Evolutionary conservation across 2,329 filamentous ascomycete genomes (phyloP), one percentile per base, ranked within the genome.

Genomic region (Drechmeria coniospora): DNA sequence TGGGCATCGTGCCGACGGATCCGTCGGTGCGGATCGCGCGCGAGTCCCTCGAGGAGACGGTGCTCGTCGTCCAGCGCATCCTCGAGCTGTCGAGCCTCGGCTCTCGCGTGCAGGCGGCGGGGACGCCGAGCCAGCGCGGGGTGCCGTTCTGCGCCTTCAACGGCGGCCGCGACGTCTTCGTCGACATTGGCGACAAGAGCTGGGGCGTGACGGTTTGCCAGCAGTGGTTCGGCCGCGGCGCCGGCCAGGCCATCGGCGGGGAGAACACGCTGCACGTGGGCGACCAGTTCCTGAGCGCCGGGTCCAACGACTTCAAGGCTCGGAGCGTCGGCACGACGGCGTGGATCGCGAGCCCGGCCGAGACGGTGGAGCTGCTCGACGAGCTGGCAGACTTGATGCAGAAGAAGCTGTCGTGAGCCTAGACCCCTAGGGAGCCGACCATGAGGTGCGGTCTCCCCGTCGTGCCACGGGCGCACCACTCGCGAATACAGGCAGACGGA

Each of bases 71-170:
- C 12, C 87, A 95, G 53, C 87, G 92, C 50, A 84, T 83, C 26
- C 66, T 98, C 4, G 87, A 95, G 53, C 69, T 86, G 1, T 78
- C 78, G 17, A 79, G 78, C 51, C 65, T 37, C 42, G 51, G 52
- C 8, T 42, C 43, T 11, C 40, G 43, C 13, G 39, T 47, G 11
- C 49, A 44, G 14, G 43, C 45, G 2, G 39, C 40, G 6, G 45
- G 40, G 22, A 39, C 39, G 19, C 33, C 37, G 15, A 38, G 23
- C 31, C 33, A 33, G 40, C 28, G 22, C 32, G 41, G 39, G 47
- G 59, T 98, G 18, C 90, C 90, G 1, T 98, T 95, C 47, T 98
- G 90, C 49, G 90, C 90, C 14, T 98, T 98, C 62, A 98, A 98
- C 51, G 90, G 87, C 29, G 90, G 90, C 8, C 87, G 90, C 36